Base-by-base conservation (phyloP, 2,329 filamentous ascomycete genomes). In the Elsinoe ampelina region DNA sequence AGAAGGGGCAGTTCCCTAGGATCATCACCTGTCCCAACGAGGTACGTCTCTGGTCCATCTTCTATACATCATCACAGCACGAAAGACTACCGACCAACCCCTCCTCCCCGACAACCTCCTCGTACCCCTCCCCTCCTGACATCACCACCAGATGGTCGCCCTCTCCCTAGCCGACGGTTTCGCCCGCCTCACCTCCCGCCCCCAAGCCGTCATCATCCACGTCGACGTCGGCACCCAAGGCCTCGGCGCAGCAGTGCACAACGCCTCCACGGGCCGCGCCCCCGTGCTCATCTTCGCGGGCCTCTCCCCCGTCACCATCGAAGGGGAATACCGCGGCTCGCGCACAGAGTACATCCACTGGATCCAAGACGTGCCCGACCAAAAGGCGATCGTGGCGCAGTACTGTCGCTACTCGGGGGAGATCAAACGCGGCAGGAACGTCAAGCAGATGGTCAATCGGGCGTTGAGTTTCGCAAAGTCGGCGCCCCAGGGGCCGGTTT, bases 381-480 rank as follows among this genome's bases (percentile, higher is more conserved):
- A 92, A 69, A 88, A 86, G 68, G 80, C 83, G 64, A 91, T 95
- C 58, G 75, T 95, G 2, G 76, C 81, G 0, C 89, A 95, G 72
- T 95, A 95, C 70, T 95, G 90, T 68, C 80, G 89, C 8, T 95
- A 93, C 66, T 74, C 84, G 0, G 88, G 79, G 2, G 90, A 95
- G 73, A 84, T 95, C 70, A 91, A 90, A 73, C 85, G 86, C 2
- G 89, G 88, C 13, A 81, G 81, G 66, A 95, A 95, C 65, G 82
- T 95, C 59, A 95, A 95, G 76, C 89, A 95, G 73, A 84, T 95
- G 72, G 87, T 95, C 59, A 89, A 89, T 66, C 84, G 89, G 1
- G 89, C 89, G 0, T 70, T 95, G 57, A 87, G 89, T 63, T 95
- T 93, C 66, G 88, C 89, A 0, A 86, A 75, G 48, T 88, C 83